These are phyloP conservation scores for Didymella pomorum DNA, from an alignment of 2,329 filamentous ascomycete genomes.

Conservation along the genomic window DNA sequence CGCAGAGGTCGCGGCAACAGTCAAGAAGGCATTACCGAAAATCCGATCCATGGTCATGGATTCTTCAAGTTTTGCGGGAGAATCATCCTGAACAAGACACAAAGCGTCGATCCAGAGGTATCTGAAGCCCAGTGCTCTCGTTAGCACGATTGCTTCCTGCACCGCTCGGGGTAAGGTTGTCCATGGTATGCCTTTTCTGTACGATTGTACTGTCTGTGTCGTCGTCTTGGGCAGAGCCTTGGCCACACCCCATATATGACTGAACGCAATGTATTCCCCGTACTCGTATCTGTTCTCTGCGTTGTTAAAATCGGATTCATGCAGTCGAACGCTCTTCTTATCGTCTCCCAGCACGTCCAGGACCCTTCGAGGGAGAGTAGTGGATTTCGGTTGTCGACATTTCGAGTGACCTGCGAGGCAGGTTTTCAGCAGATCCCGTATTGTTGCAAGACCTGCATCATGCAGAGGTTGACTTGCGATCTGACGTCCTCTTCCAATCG, in stretches of 20 bases:
- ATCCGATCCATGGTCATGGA: conserved; percentile 41
- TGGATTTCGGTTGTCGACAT: conserved; percentile 37
- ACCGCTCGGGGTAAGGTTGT: conserved; percentile 42
- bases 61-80: conserved; percentile 36
- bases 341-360: conserved; percentile 42
- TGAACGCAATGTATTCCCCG: conserved; percentile 46
- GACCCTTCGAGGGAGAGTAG: conserved; percentile 41
- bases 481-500: conserved; percentile 45
- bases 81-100: conserved; percentile 46
- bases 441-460: conserved; percentile 37
- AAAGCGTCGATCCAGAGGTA: conserved; percentile 50
- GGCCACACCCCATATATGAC: conserved; percentile 45
- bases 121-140: conserved; percentile 45
- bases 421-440: conserved; percentile 38
- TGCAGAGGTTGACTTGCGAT: conserved; percentile 43
- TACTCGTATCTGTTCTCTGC: conserved; percentile 40
- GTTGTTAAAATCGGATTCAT: conserved; percentile 38
- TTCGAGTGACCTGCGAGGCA: conserved; percentile 43
- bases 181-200: conserved; percentile 43
- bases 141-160: conserved; percentile 48
- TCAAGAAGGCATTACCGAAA: conserved; percentile 46
- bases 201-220: conserved; percentile 32
- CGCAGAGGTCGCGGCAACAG: conserved; percentile 45
- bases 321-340: conserved; percentile 41
- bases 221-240: conserved; percentile 42